Percentiles rank a stretch among this genome's conserved stretches.
Conservation (phyloP, 2,329 filamentous ascomycete species). For the Xylogone sp. region DNA sequence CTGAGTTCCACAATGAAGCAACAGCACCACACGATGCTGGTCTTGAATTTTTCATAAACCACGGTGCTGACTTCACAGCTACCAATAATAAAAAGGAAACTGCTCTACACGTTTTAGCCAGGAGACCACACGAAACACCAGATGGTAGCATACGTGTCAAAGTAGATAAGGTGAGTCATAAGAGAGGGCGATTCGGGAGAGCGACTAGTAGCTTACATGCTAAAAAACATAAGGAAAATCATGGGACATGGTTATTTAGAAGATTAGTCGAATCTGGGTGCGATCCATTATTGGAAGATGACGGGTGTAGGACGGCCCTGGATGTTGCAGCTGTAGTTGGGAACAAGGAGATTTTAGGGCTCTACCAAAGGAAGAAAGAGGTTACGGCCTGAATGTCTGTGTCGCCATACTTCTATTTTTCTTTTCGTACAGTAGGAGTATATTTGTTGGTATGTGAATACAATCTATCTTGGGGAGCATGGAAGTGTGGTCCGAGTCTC, state of each 20-base stretch:
- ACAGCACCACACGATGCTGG: neutral
- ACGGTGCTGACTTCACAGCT: conserved; percentile 5
- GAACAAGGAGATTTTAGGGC: conserved; percentile 10
- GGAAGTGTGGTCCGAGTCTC: too few relatives aligned
- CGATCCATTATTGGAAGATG: conserved; percentile 13
- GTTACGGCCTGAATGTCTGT: neutral
- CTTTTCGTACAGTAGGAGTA: too few relatives aligned
- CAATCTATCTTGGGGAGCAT: too few relatives aligned
- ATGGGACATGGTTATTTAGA: neutral
- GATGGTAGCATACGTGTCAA: too few relatives aligned
- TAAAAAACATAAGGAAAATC: neutral
- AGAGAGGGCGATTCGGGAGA: too few relatives aligned
- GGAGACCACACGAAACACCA: neutral
- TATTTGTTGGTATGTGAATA: too few relatives aligned
- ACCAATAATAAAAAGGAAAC: neutral
- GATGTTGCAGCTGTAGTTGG: conserved; percentile 12
- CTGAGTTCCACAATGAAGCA: too few relatives aligned
- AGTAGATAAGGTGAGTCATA: too few relatives aligned
- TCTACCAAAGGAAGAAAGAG: conserved; percentile 8
- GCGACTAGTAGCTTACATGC: too few relatives aligned
- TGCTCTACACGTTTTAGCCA: neutral
- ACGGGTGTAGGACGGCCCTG: conserved; percentile 10
- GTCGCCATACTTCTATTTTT: too few relatives aligned
- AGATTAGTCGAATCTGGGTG: conserved; percentile 3
- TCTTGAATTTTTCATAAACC: conserved; percentile 5